phyloP scores from a whole-genome alignment of 805 yeast species.

The Metschnikowia colocasiae region DNA sequence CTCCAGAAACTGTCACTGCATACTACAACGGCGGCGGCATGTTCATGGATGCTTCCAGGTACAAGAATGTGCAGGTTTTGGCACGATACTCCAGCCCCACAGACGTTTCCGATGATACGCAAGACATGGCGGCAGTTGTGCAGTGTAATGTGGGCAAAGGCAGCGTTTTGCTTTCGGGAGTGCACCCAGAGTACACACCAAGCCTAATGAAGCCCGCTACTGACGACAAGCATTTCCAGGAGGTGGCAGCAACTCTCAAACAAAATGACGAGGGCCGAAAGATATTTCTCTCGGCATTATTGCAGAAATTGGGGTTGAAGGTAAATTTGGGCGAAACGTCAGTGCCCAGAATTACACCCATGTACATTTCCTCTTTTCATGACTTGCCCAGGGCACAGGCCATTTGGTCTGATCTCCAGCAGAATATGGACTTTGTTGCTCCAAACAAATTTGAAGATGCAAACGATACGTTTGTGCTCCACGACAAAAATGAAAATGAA shows the following conservation, averaged over 20 bases:
- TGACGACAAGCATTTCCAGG: conserved; percentile 23
- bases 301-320: conserved; percentile 60
- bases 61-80: conserved; percentile 61
- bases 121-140: conserved; percentile 65
- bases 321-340: conserved; percentile 53
- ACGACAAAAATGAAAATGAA: conserved; percentile 32
- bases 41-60: conserved; percentile 69
- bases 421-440: conserved; percentile 32
- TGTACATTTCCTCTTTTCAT: conserved; percentile 47
- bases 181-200: conserved; percentile 86
- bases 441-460: conserved; percentile 44
- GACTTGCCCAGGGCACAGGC: conserved; percentile 28
- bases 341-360: conserved; percentile 67
- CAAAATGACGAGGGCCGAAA: conserved; percentile 47
- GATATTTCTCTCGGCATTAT: conserved; percentile 52
- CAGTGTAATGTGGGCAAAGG: conserved; percentile 71
- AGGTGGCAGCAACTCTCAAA: conserved; percentile 35
- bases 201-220: conserved; percentile 39
- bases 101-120: conserved; percentile 44
- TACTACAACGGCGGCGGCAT: conserved; percentile 91
- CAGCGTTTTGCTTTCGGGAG: conserved; percentile 69
- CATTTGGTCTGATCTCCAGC: conserved; percentile 35
- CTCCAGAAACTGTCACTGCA: conserved; percentile 25
- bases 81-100: conserved; percentile 61
- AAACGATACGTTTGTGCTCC: conserved; percentile 54